A percentile compares a stretch with the other conserved stretches of the same genome.
These are phyloP conservation scores for Gracilaria caudata DNA, from an alignment of 23 red algal species.

Conservation along the genomic window DNA sequence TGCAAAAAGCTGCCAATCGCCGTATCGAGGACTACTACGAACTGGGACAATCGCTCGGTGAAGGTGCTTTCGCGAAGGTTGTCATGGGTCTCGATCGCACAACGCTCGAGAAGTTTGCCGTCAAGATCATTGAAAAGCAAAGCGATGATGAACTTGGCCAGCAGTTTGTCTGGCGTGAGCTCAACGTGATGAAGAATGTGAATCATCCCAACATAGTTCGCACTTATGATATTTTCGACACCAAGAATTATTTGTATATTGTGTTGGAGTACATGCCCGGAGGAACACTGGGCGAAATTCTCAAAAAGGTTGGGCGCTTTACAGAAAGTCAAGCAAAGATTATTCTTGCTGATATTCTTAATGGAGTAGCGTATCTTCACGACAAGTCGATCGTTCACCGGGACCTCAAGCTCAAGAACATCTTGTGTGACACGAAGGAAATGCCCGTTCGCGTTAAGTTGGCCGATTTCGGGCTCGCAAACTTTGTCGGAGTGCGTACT, in stretches of 20 bases:
- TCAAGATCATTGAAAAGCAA: slow-evolving; percentile 96
- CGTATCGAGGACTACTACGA: slow-evolving; percentile 89
- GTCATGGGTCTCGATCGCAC: slow-evolving; percentile 87
- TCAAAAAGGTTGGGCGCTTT: slow-evolving; percentile 83
- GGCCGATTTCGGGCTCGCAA: slow-evolving; percentile 93
- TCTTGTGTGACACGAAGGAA: slow-evolving; percentile 77
- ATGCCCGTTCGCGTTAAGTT: slow-evolving; percentile 90
- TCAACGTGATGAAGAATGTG: slow-evolving; percentile 87
- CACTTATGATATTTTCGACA: slow-evolving; percentile 92
- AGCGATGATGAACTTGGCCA: slow-evolving; percentile 71
- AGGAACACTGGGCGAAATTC: slow-evolving; percentile 81
- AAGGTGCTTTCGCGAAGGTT: slow-evolving; percentile 93
- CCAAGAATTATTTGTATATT: slow-evolving; percentile 79
- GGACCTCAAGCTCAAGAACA: slow-evolving; percentile 93
- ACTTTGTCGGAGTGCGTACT: slow-evolving; percentile 82
- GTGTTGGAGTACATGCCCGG: slow-evolving; percentile 90
- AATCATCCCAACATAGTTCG: slow-evolving; percentile 82
- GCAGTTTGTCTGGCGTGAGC: slow-evolving; percentile 82
- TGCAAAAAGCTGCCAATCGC: slow-evolving; percentile 74
- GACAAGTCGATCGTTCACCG: slow-evolving; percentile 87
- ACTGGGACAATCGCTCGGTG: slow-evolving; percentile 81
- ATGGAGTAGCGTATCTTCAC: slow-evolving; percentile 87
- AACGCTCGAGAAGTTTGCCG: slow-evolving; percentile 87
- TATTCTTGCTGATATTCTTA: slow-evolving; percentile 82
- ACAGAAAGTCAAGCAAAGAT: slow-evolving; percentile 77